Evolutionary conservation across 164 flowering plant species (phyloP).

Genomic region (Brasenia schreberi): DNA sequence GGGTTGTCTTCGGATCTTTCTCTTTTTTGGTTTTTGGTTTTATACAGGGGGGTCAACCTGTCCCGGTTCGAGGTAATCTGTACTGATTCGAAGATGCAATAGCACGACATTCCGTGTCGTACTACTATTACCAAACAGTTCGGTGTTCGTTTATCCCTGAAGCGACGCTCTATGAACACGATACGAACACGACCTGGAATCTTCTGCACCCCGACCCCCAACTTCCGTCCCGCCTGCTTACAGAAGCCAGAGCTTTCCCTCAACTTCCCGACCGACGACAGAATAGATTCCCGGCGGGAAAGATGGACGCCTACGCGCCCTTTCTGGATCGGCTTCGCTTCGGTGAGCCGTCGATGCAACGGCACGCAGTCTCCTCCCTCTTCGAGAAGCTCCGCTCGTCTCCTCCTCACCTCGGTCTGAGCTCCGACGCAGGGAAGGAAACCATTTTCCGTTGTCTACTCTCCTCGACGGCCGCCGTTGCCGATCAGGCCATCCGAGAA

Average conservation of each 20-base stretch:
- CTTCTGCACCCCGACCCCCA: too few species aligned
- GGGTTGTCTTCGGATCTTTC: too few species aligned
- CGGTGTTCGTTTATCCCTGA: too few species aligned
- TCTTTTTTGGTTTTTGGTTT: too few species aligned
- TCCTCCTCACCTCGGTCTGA: slow-evolving; percentile 24
- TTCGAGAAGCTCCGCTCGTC: slow-evolving; percentile 71
- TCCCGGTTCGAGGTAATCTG: too few species aligned
- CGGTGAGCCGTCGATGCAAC: slow-evolving; percentile 82
- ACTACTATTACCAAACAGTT: too few species aligned
- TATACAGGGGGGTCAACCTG: too few species aligned
- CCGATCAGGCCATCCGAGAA: slow-evolving; percentile 81
- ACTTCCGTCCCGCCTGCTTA: too few species aligned
- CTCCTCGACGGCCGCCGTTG: slow-evolving; percentile 47
- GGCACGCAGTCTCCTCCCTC: slow-evolving; percentile 57
- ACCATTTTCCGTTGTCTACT: slow-evolving; percentile 54
- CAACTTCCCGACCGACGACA: neutral
- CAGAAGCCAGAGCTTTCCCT: neutral
- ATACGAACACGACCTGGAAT: too few species aligned
- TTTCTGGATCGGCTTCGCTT: slow-evolving; percentile 45
- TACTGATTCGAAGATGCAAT: too few species aligned
- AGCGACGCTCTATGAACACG: too few species aligned
- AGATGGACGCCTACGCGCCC: slow-evolving; percentile 57
- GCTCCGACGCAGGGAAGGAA: slow-evolving; percentile 35
- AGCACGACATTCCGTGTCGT: too few species aligned
- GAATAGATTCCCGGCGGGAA: neutral